A percentile compares a stretch with the other conserved stretches of the same genome.
Evolutionary conservation across 441 rosid genomes (phyloP).

Genomic region (Adansonia madagascariensis): DNA sequence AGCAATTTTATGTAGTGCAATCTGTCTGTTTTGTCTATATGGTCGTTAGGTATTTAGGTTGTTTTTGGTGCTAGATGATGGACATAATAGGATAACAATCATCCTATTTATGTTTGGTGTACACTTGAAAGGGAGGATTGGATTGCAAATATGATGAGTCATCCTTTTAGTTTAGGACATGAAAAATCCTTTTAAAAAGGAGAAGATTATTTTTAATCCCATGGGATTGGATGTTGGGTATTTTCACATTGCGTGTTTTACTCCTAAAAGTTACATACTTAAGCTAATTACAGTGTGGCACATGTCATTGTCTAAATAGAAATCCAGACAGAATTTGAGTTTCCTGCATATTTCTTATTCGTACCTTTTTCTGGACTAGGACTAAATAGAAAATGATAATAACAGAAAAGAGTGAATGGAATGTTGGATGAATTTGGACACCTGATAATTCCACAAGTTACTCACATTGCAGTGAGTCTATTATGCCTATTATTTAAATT

Average conservation of each 20-base stretch:
- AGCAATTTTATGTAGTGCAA: not conserved
- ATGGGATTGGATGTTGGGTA: slow-evolving; percentile 7
- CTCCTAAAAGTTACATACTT: not conserved
- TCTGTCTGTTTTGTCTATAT: not conserved
- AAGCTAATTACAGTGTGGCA: not conserved
- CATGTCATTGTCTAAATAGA: not conserved
- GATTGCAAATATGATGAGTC: slow-evolving; percentile 1
- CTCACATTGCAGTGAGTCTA: not conserved
- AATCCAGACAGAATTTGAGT: too few species aligned
- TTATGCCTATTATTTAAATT: not conserved
- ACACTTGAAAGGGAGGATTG: not conserved
- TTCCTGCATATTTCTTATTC: not conserved
- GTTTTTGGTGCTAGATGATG: not conserved
- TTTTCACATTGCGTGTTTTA: not conserved
- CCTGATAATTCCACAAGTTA: not conserved
- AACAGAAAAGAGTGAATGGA: not conserved
- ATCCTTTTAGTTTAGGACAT: not conserved
- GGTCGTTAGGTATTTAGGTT: not conserved
- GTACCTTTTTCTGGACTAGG: not conserved
- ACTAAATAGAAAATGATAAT: not conserved
- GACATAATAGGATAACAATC: not conserved
- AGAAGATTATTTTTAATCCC: not conserved
- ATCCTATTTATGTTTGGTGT: not conserved
- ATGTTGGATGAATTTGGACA: not conserved
- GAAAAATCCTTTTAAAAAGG: not conserved